Conservation (phyloP, 1,284 basidiomycete genomes). For the Sphaerobolus stellatus region DNA sequence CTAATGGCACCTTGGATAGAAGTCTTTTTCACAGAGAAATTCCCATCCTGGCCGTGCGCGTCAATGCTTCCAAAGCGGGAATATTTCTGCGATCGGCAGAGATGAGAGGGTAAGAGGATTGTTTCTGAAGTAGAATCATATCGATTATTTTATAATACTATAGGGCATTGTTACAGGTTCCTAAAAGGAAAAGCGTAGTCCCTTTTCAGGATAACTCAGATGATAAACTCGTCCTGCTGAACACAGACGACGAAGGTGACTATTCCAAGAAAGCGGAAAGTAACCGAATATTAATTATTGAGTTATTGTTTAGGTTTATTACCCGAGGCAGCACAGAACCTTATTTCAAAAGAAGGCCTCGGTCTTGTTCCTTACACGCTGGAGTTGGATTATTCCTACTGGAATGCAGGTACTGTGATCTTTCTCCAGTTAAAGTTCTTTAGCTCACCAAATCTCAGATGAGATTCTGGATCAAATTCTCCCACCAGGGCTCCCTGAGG, state of each 20-base stretch:
- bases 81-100: conserved; percentile 53
- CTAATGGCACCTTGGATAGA: conserved; percentile 52
- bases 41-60: conserved; percentile 63
- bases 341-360: conserved; percentile 53
- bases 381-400: conserved; percentile 78
- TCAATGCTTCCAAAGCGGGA: conserved; percentile 58
- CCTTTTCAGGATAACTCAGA: conserved; percentile 47
- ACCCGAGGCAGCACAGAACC: conserved; percentile 49
- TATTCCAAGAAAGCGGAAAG: not conserved
- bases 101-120: conserved; percentile 54
- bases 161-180: conserved; percentile 62
- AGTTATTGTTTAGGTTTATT: conserved; percentile 31
- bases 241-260: conserved; percentile 59
- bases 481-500: conserved; percentile 72
- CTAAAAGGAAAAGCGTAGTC: conserved; percentile 62
- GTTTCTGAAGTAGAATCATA: conserved; percentile 3
- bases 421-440: not conserved
- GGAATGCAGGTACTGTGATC: conserved; percentile 68
- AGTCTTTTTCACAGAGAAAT: conserved; percentile 62
- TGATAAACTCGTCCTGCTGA: conserved; percentile 61
- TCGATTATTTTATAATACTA: conserved; percentile 7
- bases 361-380: conserved; percentile 61
- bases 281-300: conserved; percentile 11
- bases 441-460: conserved; percentile 45
- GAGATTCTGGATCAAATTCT: conserved; percentile 80